A percentile compares a stretch with the other conserved stretches of the same genome.
phyloP scores from a whole-genome alignment of 345 rosid species.

The Luvunga scandens region DNA sequence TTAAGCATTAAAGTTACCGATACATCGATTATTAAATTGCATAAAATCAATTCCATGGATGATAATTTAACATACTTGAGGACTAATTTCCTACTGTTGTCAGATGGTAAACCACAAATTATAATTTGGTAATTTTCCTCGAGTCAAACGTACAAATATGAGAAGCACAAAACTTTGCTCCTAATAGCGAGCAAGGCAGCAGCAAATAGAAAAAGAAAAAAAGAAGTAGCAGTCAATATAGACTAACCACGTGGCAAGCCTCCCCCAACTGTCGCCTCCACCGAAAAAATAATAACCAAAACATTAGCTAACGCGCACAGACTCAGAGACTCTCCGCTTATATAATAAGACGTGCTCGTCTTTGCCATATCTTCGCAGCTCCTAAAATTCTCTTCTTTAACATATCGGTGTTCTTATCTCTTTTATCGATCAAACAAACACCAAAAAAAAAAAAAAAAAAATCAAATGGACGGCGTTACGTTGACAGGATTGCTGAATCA shows the following conservation, averaged over 20 bases:
- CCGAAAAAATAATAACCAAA: background rate
- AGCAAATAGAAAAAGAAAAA: too few species aligned
- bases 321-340: background rate
- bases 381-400: background rate
- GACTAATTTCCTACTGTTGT: too few species aligned
- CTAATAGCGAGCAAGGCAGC: too few species aligned
- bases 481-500: slow-evolving; percentile 40
- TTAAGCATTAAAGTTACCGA: too few species aligned
- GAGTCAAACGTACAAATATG: too few species aligned
- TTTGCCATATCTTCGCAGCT: background rate
- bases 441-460: background rate
- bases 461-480: slow-evolving; percentile 36
- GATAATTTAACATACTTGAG: too few species aligned
- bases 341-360: background rate
- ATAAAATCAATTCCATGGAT: too few species aligned
- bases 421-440: background rate
- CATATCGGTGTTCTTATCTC: background rate
- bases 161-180: too few species aligned
- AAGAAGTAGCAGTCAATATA: background rate
- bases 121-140: too few species aligned
- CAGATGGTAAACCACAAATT: too few species aligned
- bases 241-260: slow-evolving; percentile 2
- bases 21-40: too few species aligned
- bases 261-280: background rate
- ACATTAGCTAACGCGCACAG: too few species aligned